Conservation (phyloP, 345 rosid species). For the Luvunga scandens region DNA sequence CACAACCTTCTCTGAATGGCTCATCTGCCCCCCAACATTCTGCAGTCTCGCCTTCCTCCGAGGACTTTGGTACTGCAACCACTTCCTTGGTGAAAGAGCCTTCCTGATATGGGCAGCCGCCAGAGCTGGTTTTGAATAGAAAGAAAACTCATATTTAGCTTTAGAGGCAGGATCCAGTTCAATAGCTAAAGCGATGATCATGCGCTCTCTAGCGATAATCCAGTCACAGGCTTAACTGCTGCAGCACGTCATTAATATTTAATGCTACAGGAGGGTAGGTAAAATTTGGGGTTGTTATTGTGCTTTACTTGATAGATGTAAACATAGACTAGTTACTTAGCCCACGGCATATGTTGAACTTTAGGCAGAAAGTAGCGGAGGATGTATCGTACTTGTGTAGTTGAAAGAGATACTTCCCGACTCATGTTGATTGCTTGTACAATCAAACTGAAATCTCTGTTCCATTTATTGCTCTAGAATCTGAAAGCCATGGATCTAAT, state of each 20-base stretch:
- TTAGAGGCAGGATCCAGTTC: too few species aligned
- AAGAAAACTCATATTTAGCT: too few species aligned
- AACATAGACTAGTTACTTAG: conserved; percentile 2
- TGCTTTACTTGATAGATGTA: background rate
- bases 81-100: conserved; percentile 10
- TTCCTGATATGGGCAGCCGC: too few species aligned
- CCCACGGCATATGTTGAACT: background rate
- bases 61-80: conserved; percentile 14
- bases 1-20: conserved; percentile 28
- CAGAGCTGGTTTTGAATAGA: too few species aligned
- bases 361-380: background rate
- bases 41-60: background rate
- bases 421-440: background rate
- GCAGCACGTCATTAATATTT: conserved; percentile 6
- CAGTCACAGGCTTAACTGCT: conserved; percentile 18
- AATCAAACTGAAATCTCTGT: background rate
- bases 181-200: too few species aligned
- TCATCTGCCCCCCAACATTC: conserved; percentile 20
- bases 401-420: conserved; percentile 1
- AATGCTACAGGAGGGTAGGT: conserved; percentile 21
- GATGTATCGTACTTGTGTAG: background rate
- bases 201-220: conserved; percentile 14
- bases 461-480: background rate
- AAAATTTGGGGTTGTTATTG: conserved; percentile 1
- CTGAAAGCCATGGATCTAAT: background rate